Conservation (phyloP, 805 yeast species). For the Pichia kluyveri region DNA sequence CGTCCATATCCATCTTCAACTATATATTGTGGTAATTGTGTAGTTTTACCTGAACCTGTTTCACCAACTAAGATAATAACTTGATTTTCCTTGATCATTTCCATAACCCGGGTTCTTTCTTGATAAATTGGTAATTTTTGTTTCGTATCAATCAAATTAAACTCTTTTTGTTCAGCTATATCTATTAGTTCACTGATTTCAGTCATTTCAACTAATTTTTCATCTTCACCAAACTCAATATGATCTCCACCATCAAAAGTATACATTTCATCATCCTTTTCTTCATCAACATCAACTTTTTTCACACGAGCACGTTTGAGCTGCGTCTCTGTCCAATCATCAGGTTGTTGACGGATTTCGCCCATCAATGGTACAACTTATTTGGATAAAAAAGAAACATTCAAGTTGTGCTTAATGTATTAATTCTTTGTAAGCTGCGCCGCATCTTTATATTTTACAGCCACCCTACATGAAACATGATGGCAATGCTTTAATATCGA, state of each 20-base stretch:
- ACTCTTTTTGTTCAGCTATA: constrained; percentile 46
- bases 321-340: constrained; percentile 48
- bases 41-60: constrained; percentile 95
- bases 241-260: constrained; percentile 29
- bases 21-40: constrained; percentile 84
- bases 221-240: constrained; percentile 61
- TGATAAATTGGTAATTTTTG: constrained; percentile 68
- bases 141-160: constrained; percentile 44
- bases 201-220: constrained; percentile 16
- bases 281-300: constrained; percentile 11
- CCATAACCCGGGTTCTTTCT: constrained; percentile 50
- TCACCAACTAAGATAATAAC: constrained; percentile 86
- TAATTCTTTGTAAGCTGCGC: too few relatives aligned
- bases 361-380: neutral
- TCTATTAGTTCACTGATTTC: constrained; percentile 27
- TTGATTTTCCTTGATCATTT: constrained; percentile 54
- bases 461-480: too few relatives aligned
- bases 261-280: constrained; percentile 8
- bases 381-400: too few relatives aligned
- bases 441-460: too few relatives aligned
- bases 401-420: too few relatives aligned
- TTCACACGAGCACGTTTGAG: constrained; percentile 28
- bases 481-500: too few relatives aligned
- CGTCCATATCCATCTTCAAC: constrained; percentile 72
- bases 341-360: neutral